Conservation (phyloP, 2,329 filamentous ascomycete species). For the Fusarium irregulare region DNA sequence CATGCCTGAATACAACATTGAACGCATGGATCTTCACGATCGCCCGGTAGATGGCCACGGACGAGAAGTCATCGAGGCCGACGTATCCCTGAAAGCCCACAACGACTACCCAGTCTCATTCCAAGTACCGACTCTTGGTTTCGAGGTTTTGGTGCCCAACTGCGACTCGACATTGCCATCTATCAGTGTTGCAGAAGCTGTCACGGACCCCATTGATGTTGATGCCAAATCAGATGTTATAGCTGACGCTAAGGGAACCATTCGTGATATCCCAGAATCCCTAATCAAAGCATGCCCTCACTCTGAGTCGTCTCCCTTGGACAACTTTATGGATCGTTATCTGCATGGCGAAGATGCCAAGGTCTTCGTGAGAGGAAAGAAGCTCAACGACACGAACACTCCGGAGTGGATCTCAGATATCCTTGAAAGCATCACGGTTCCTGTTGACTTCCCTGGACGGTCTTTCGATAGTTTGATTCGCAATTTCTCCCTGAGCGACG, state of each 20-base stretch:
- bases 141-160: constrained; percentile 86
- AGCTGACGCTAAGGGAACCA: constrained; percentile 76
- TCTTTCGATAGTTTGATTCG: constrained; percentile 85
- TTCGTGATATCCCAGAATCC: constrained; percentile 78
- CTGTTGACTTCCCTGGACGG: constrained; percentile 84
- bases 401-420: constrained; percentile 87
- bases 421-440: constrained; percentile 82
- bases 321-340: constrained; percentile 82
- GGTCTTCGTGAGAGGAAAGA: constrained; percentile 84
- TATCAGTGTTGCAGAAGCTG: constrained; percentile 82
- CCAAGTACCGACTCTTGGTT: constrained; percentile 81
- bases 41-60: constrained; percentile 62
- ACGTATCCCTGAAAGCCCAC: constrained; percentile 76
- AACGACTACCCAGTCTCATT: constrained; percentile 85
- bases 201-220: constrained; percentile 74
- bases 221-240: constrained; percentile 74
- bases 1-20: constrained; percentile 85
- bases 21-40: constrained; percentile 82
- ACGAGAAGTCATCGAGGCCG: constrained; percentile 78
- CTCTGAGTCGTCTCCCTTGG: constrained; percentile 83
- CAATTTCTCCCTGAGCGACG: constrained; percentile 87
- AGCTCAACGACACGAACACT: constrained; percentile 71
- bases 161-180: constrained; percentile 77
- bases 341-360: constrained; percentile 82
- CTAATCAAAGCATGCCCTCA: constrained; percentile 81